phyloP scores from a whole-genome alignment of 2,329 filamentous ascomycete species.

The Phaeosphaeria sp. region DNA sequence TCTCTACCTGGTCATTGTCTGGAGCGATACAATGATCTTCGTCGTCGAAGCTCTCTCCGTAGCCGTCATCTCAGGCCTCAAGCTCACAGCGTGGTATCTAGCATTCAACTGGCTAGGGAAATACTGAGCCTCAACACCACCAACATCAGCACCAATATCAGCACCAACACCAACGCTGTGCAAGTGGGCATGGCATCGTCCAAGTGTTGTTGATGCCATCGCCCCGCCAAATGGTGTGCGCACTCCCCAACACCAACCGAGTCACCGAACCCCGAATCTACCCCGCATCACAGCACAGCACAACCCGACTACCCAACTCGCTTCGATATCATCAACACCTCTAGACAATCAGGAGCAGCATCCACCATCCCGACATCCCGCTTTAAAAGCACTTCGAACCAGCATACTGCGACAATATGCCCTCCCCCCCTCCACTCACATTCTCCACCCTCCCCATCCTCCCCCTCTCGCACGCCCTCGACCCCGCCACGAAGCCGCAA shows the following conservation, averaged over 20 bases:
- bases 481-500: slow-evolving; percentile 72
- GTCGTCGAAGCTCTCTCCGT: slow-evolving; percentile 31
- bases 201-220: slow-evolving; percentile 7
- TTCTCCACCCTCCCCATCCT: slow-evolving; percentile 81
- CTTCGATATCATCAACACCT: no score
- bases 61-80: slow-evolving; percentile 35
- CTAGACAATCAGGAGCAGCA: no score
- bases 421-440: slow-evolving; percentile 30
- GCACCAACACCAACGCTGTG: neutral
- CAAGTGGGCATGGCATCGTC: neutral
- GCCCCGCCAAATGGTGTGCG: slow-evolving; percentile 23
- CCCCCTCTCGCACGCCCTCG: slow-evolving; percentile 71
- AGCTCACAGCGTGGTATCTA: slow-evolving; percentile 39
- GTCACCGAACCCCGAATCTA: neutral
- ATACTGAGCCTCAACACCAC: no score
- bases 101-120: slow-evolving; percentile 34
- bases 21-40: slow-evolving; percentile 27
- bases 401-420: neutral
- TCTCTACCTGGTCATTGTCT: no score
- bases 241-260: neutral
- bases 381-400: no score
- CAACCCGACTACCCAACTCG: neutral
- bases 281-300: slow-evolving; percentile 1
- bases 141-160: neutral
- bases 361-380: no score